Base-by-base conservation (phyloP, 1,139 yeast genomes). In the Saccharomyces hybrid region DNA sequence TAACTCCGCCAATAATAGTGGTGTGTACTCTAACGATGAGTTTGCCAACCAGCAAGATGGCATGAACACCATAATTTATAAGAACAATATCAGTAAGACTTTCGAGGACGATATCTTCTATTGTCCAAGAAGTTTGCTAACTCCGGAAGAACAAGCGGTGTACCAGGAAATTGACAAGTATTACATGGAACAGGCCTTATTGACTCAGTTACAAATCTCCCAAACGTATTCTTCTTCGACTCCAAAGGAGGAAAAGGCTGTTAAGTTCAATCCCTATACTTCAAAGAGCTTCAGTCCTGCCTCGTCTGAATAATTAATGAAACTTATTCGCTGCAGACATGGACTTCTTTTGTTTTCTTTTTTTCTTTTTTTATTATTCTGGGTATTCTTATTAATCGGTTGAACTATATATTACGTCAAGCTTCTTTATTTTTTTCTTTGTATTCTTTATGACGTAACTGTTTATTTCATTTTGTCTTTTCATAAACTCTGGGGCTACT, bases 261-360 rank as follows among this genome's bases (percentile, higher is more conserved):
- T 58, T 14, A 62, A 62, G 52, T 63, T 64, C 51, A 62, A 64
- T 54, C 66, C 68, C 25, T 63, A 61, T 52, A 62, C 62, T 57
- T 78, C 81, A 29, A 80, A 62, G 54, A 62, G 66, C 57, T 62
- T 61, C 53, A 65, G 62, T 51, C 68, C 67, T 16, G 52, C 61
- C 29, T 32, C 38, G 3, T 32, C 38, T 32, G 19, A 32, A 32
- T 32, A 13, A 32, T 13, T 5, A 32, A 52, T 47, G 42, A 55
- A 44, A 48, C 55, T 11, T 25, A 25, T 7, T 26, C 31, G 31
- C 13, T 13, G 23, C 31, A 27, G 23, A 5, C 31, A 46, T 29
- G 27, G n/a, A 16, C 25, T 19, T 16, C 9, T 14, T 31, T 32
- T 11, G 13, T 16, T 28, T 48, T 32, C 14, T 28, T 48, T 14